Evolutionary conservation across 2,329 filamentous ascomycete species (phyloP).

Genomic region (Fusarium nurragi): DNA sequence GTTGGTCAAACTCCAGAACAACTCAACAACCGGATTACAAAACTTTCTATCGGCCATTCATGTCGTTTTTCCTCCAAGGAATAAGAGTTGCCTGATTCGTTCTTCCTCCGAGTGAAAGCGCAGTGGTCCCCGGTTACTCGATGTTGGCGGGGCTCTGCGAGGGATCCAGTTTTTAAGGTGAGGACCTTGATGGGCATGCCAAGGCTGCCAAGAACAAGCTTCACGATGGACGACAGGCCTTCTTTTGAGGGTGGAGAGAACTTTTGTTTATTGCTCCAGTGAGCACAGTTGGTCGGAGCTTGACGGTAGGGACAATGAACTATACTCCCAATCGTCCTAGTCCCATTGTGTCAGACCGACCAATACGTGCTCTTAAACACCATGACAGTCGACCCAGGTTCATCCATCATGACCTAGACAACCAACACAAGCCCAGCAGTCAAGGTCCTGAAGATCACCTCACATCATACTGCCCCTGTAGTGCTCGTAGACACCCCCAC

Average conservation of each 20-base stretch:
- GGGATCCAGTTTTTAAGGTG: conserved; percentile 33
- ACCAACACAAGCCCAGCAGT: background rate
- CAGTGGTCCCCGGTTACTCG: conserved; percentile 2
- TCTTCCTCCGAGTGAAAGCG: background rate
- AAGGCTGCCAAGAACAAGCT: conserved; percentile 31
- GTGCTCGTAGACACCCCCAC: conserved; percentile 11
- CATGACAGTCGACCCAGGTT: background rate
- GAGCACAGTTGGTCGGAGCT: rapidly evolving
- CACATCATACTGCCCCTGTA: background rate
- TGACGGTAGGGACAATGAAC: no score
- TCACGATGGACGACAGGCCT: conserved; percentile 5
- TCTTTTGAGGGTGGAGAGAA: background rate
- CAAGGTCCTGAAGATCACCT: background rate
- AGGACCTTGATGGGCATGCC: conserved; percentile 43
- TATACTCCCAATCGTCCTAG: background rate
- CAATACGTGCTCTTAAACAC: background rate
- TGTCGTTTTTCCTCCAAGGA: background rate
- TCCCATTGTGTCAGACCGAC: background rate
- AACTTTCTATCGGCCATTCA: background rate
- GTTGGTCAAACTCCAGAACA: background rate
- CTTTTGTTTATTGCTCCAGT: background rate
- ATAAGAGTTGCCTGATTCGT: conserved; percentile 11
- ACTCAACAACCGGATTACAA: background rate
- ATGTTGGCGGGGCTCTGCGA: conserved; percentile 2
- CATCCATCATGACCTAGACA: background rate